Evolutionary conservation across 2,329 filamentous ascomycete species (phyloP).

Genomic region (Helicocarpus griseus): DNA sequence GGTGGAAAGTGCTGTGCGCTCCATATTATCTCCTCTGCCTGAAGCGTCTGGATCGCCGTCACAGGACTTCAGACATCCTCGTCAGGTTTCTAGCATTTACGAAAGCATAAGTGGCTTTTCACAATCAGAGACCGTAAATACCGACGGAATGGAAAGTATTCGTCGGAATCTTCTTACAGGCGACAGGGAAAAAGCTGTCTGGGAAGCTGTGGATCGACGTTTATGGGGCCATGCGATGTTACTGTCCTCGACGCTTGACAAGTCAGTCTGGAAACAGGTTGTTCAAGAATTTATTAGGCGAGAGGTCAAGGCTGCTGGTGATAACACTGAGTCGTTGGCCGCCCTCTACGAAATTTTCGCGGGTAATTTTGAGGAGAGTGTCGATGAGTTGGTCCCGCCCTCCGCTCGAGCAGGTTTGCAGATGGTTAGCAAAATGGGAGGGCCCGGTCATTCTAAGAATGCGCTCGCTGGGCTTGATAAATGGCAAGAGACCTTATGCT

Average conservation of each 20-base stretch:
- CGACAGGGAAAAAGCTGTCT: conserved; percentile 82
- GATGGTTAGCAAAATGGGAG: conserved; percentile 64
- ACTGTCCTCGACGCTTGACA: conserved; percentile 69
- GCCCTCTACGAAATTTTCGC: conserved; percentile 90
- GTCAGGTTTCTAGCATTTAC: conserved; percentile 28
- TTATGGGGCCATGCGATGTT: conserved; percentile 96
- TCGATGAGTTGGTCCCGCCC: conserved; percentile 88
- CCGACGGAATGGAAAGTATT: conserved; percentile 7
- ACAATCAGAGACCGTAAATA: conserved; percentile 7
- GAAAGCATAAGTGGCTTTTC: conserved; percentile 18
- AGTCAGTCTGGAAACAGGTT: conserved; percentile 76
- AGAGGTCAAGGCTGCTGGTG: conserved; percentile 74
- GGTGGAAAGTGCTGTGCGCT: conserved; percentile 65
- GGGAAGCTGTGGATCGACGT: conserved; percentile 84
- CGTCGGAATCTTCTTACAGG: conserved; percentile 54
- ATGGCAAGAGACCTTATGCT: conserved; percentile 81
- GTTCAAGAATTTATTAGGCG: conserved; percentile 91
- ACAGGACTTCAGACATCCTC: conserved; percentile 15
- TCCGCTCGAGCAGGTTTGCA: conserved; percentile 88
- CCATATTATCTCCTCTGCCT: conserved; percentile 57
- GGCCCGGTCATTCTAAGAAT: conserved; percentile 55
- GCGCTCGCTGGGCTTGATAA: conserved; percentile 78
- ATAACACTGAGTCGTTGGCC: conserved; percentile 77
- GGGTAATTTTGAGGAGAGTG: conserved; percentile 85
- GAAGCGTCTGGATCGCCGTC: conserved; percentile 23